These are phyloP conservation scores for Suillus subalutaceus DNA, from an alignment of 768 basidiomycete genomes.

Conservation along the genomic window DNA sequence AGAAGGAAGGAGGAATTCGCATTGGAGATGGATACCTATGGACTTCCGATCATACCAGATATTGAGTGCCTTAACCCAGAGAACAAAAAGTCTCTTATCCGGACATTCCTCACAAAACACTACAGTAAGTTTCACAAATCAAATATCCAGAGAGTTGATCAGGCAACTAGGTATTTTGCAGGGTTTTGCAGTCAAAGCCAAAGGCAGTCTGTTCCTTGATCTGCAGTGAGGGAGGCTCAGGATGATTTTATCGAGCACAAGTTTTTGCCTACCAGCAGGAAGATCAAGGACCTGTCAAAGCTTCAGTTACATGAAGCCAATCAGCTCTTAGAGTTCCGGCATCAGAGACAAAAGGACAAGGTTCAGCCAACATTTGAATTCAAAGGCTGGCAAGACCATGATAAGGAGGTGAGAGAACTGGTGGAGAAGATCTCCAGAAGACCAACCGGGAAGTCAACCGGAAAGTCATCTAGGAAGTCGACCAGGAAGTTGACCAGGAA, in stretches of 20 bases:
- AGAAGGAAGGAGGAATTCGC: not conserved
- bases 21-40: not conserved
- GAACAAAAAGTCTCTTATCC: too few species aligned
- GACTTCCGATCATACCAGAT: not conserved
- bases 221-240: not conserved
- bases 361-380: too few species aligned
- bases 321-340: not conserved
- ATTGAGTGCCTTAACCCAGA: too few species aligned
- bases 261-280: not conserved
- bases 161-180: not conserved
- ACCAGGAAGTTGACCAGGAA: too few species aligned
- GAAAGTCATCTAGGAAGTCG: too few species aligned
- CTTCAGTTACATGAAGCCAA: not conserved
- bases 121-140: not conserved
- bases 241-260: not conserved
- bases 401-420: too few species aligned
- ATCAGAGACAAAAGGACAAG: too few species aligned
- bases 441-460: too few species aligned
- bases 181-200: not conserved
- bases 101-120: not conserved
- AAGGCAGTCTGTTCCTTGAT: not conserved
- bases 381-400: too few species aligned
- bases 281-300: not conserved
- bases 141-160: not conserved
- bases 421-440: too few species aligned